phyloP scores from a whole-genome alignment of 2,329 filamentous ascomycete species.

The Cladosporium sp. region DNA sequence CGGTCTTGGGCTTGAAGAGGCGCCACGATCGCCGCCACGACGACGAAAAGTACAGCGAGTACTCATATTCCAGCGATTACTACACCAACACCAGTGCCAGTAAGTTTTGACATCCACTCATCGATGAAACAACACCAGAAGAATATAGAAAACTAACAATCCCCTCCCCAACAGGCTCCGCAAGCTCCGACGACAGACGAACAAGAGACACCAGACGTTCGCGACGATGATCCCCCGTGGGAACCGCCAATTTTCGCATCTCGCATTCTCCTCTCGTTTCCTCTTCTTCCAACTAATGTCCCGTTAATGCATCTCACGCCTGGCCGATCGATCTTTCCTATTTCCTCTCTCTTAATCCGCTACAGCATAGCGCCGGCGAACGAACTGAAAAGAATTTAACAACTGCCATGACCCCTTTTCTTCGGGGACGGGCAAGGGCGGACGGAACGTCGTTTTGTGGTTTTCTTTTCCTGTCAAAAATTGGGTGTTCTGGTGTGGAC shows the following conservation, averaged over 20 bases:
- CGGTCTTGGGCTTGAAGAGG: slow-evolving; percentile 42
- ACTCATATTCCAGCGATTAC: slow-evolving; percentile 40
- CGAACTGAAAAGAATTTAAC: too few relatives aligned
- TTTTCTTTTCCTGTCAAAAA: neutral
- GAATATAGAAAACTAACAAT: slow-evolving; percentile 15
- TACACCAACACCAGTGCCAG: slow-evolving; percentile 45
- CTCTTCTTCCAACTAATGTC: neutral
- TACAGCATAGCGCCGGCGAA: slow-evolving; percentile 14
- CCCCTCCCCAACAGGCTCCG: slow-evolving; percentile 35
- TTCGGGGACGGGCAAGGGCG: slow-evolving; percentile 2
- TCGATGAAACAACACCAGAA: neutral
- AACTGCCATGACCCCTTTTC: neutral
- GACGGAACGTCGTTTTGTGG: neutral
- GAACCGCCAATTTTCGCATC: slow-evolving; percentile 1
- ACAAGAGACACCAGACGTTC: slow-evolving; percentile 35
- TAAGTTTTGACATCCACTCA: slow-evolving; percentile 31
- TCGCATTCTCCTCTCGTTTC: neutral
- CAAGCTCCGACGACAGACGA: slow-evolving; percentile 41
- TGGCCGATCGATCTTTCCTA: neutral
- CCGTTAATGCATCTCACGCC: slow-evolving; percentile 8
- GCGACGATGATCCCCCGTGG: slow-evolving; percentile 8
- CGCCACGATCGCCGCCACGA: slow-evolving; percentile 31
- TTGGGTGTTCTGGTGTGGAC: neutral
- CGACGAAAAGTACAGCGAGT: slow-evolving; percentile 40
- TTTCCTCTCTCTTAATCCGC: neutral